Evolutionary conservation across 73 alveolate species (phyloP), one percentile per base, ranked within the genome.

Genomic region (Symbiodinium pilosum): DNA sequence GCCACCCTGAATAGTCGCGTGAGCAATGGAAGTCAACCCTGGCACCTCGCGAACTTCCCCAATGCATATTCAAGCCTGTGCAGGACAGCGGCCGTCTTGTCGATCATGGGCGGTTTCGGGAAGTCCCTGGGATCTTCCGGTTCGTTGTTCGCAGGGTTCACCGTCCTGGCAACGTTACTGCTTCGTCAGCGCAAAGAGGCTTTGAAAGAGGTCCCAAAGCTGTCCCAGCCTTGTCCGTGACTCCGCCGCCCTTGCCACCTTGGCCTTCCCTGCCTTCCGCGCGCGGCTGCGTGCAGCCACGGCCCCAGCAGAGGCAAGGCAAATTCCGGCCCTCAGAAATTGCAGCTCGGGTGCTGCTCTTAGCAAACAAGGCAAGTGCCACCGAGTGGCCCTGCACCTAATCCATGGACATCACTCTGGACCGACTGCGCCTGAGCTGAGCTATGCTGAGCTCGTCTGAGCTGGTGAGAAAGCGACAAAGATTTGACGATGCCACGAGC

Each of bases 121-220:
- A 92, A 92, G 52, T 92, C 98, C 41, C 14, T 38, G n/a, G 98
- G 98, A 34, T 75, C 98, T 32, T 92, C 98, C 21, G 98, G 92
- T 52, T 71, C 68, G 68, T 92, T 92, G 64, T 18, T 92, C 30
- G 98, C 98, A 2, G 98, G 98, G 84, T 92, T 92, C 83, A 92
- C 98, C 47, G 96, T 91, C 96, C 96, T 91, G 81, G 88, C 64
- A n/a, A n/a, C n/a, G 14, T 14, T 47, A 47, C 59, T 47, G 14
- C 6, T 47, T 6, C 21, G 59, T 9, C 14, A 47, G 59, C 59
- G 14, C 21, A 9, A 14, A 47, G 59, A 6, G 59, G 59, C 59
- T 47, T 47, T 14, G 21, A 47, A 47, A 47, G 14, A 6, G 21
- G 59, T 47, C 59, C 59, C 59, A 47, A 6, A 47, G 14, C 59